Evolutionary conservation across 2,329 filamentous ascomycete genomes (phyloP).

Genomic region (Pseudocercospora crystallina): DNA sequence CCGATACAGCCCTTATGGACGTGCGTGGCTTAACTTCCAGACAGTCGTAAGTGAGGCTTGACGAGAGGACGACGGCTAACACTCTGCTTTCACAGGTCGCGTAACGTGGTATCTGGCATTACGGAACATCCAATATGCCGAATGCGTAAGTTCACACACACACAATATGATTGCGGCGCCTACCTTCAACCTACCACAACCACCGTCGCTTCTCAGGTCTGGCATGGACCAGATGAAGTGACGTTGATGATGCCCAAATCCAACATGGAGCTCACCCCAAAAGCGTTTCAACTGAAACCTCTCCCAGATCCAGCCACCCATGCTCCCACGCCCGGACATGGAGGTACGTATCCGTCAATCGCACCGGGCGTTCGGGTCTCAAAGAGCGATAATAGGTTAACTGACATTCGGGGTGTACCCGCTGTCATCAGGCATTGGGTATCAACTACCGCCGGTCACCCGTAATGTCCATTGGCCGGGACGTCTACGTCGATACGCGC

Average conservation of each 20-base stretch:
- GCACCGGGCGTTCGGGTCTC: too few species aligned
- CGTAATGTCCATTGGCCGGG: slow-evolving; percentile 63
- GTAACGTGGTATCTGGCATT: slow-evolving; percentile 68
- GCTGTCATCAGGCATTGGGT: slow-evolving; percentile 48
- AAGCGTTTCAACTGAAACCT: too few species aligned
- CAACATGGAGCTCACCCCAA: too few species aligned
- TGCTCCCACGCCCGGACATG: slow-evolving; percentile 67
- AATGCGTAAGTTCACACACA: slow-evolving; percentile 58
- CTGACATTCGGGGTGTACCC: too few species aligned
- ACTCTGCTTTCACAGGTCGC: slow-evolving; percentile 42
- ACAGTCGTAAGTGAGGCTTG: too few species aligned
- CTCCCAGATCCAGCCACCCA: slow-evolving; percentile 59
- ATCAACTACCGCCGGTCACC: slow-evolving; percentile 70
- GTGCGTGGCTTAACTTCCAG: slow-evolving; percentile 1
- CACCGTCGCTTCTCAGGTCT: too few species aligned
- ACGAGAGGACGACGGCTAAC: background rate
- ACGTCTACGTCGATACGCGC: slow-evolving; percentile 69
- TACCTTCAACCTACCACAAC: background rate
- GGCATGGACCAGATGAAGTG: too few species aligned
- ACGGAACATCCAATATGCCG: slow-evolving; percentile 62
- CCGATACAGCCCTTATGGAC: slow-evolving; percentile 60
- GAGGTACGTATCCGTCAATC: slow-evolving; percentile 19
- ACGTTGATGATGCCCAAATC: too few species aligned
- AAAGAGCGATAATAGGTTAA: too few species aligned
- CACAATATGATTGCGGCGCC: background rate